Conservation (phyloP, 306 rosid genomes). For the Quercus berberidifolia region DNA sequence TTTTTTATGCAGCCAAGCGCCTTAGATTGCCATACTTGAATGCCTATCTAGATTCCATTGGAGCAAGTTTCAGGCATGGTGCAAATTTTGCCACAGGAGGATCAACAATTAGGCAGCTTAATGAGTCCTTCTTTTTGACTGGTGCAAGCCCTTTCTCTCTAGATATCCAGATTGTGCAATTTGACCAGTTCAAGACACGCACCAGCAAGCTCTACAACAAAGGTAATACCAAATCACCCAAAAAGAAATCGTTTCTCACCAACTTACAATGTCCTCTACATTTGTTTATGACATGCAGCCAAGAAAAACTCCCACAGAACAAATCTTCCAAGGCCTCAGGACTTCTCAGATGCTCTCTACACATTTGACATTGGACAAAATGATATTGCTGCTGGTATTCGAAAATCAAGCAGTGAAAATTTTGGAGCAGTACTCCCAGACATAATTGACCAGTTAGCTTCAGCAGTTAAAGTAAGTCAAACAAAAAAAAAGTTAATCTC, state of each 20-base stretch:
- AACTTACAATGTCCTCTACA: not conserved
- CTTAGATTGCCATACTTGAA: slow-evolving; percentile 51
- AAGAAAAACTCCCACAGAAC: slow-evolving; percentile 11
- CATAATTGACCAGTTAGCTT: slow-evolving; percentile 39
- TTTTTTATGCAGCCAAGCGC: slow-evolving; percentile 41
- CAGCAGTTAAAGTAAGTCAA: slow-evolving; percentile 46
- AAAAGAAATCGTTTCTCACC: not conserved
- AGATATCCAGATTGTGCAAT: slow-evolving; percentile 61
- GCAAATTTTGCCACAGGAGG: slow-evolving; percentile 90
- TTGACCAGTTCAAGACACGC: slow-evolving; percentile 54
- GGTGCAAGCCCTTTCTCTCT: slow-evolving; percentile 66
- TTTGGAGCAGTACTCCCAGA: slow-evolving; percentile 36
- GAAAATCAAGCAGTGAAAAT: slow-evolving; percentile 30
- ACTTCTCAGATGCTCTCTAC: slow-evolving; percentile 65
- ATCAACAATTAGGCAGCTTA: slow-evolving; percentile 51
- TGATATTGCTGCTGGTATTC: slow-evolving; percentile 57
- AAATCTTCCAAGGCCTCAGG: slow-evolving; percentile 55
- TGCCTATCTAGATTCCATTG: slow-evolving; percentile 68
- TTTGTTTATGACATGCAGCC: slow-evolving; percentile 20
- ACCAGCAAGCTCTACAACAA: slow-evolving; percentile 36
- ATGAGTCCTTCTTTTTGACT: slow-evolving; percentile 44
- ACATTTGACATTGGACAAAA: slow-evolving; percentile 82
- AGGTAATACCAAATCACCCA: slow-evolving; percentile 29
- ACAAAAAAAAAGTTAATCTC: not conserved
- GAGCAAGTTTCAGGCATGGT: slow-evolving; percentile 64